These are phyloP conservation scores for Curvularia spicifera DNA, from an alignment of 2,329 filamentous ascomycete species.

Conservation along the genomic window DNA sequence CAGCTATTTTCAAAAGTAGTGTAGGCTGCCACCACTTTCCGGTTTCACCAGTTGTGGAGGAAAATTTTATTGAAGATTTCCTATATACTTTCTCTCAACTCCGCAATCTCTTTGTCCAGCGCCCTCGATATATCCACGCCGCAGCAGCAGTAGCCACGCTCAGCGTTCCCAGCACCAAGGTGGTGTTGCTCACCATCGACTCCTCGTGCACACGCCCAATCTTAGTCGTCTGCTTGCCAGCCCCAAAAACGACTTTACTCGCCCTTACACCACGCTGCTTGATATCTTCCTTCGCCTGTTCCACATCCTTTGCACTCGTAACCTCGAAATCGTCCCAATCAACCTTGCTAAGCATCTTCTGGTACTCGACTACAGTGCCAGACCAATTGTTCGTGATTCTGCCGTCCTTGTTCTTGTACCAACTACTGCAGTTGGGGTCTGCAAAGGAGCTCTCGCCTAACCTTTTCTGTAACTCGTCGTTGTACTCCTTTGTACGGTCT, in stretches of 20 bases:
- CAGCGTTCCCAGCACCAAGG: constrained; percentile 46
- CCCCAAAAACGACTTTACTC: constrained; percentile 41
- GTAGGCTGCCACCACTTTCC: no score
- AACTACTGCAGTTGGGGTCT: constrained; percentile 60
- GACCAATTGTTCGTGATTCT: constrained; percentile 65
- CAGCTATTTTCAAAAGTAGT: no score
- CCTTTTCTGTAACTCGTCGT: constrained; percentile 54
- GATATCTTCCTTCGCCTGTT: not conserved
- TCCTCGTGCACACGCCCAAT: constrained; percentile 56
- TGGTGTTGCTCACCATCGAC: constrained; percentile 49
- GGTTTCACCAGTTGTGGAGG: no score
- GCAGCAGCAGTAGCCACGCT: constrained; percentile 44
- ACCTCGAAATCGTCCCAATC: constrained; percentile 56
- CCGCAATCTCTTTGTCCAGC: constrained; percentile 22
- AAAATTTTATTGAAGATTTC: not conserved
- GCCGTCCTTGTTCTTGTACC: constrained; percentile 64
- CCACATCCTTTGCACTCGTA: not conserved
- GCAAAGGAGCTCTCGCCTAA: constrained; percentile 58
- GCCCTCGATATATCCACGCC: constrained; percentile 35
- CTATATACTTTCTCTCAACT: not conserved
- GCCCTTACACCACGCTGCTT: constrained; percentile 27
- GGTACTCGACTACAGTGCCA: constrained; percentile 63
- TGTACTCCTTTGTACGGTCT: constrained; percentile 52
- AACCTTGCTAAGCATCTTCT: constrained; percentile 54
- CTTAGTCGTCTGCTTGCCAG: constrained; percentile 43